phyloP scores from a whole-genome alignment of 805 yeast species.

The Yarrowia hollandica region DNA sequence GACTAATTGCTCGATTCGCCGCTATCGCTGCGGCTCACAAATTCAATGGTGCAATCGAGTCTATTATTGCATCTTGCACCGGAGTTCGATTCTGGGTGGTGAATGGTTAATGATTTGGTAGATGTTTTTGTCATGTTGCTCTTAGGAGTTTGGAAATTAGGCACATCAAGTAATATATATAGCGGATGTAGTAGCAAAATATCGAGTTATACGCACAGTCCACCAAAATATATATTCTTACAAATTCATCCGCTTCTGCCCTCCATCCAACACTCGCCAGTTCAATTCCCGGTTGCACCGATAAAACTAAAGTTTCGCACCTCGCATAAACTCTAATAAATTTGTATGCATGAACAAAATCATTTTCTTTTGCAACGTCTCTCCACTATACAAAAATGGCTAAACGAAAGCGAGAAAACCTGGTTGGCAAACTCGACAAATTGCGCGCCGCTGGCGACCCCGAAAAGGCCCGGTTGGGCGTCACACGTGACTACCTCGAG shows the following conservation, averaged over 20 bases:
- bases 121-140: too few relatives aligned
- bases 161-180: too few relatives aligned
- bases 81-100: too few relatives aligned
- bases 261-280: too few relatives aligned
- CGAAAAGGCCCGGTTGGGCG: slow-evolving; percentile 3
- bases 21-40: neutral
- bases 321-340: slow-evolving; percentile 5
- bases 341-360: slow-evolving; percentile 10
- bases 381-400: neutral
- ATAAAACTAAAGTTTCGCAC: neutral
- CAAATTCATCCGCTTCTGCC: too few relatives aligned
- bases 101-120: too few relatives aligned
- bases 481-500: slow-evolving; percentile 6
- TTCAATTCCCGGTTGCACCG: neutral
- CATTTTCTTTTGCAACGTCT: neutral
- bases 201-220: too few relatives aligned
- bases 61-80: slow-evolving; percentile 4
- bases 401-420: slow-evolving; percentile 21
- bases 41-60: slow-evolving; percentile 17
- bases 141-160: too few relatives aligned
- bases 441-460: slow-evolving; percentile 25
- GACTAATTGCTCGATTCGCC: too few relatives aligned
- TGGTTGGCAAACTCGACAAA: slow-evolving; percentile 8
- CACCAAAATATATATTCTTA: too few relatives aligned
- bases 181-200: too few relatives aligned